phyloP scores from a whole-genome alignment of 208 protist genomes.

The Dictyostelium gargantuum region DNA sequence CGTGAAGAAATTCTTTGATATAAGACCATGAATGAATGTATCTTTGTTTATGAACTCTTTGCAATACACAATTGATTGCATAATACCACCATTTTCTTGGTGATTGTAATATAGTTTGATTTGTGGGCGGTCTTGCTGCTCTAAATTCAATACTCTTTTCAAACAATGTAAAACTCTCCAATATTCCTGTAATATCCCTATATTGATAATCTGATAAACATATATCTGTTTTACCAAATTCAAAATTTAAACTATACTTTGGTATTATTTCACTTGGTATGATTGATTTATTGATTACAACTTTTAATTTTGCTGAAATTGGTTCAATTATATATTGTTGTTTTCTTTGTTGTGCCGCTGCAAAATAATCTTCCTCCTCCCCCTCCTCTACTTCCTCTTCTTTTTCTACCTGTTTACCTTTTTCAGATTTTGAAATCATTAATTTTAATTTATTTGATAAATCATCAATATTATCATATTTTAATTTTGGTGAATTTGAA shows the following conservation, averaged over 20 bases:
- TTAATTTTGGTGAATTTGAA: background rate
- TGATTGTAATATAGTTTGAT: background rate
- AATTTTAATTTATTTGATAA: background rate
- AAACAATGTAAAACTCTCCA: conserved; percentile 42
- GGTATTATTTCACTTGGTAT: background rate
- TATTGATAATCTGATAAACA: conserved; percentile 25
- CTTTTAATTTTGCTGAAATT: conserved; percentile 2
- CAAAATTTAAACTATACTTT: background rate
- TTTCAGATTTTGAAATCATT: conserved; percentile 2
- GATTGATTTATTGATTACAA: conserved; percentile 20
- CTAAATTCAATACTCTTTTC: conserved; percentile 11
- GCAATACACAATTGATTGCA: background rate
- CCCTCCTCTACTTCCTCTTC: background rate
- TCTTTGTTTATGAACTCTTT: background rate
- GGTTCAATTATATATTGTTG: conserved; percentile 34
- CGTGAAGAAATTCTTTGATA: conserved; percentile 5
- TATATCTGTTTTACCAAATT: background rate
- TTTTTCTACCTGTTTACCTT: background rate
- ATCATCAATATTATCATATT: background rate
- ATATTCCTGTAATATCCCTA: conserved; percentile 3
- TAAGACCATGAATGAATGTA: conserved; percentile 12
- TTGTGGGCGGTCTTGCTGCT: background rate
- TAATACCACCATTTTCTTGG: conserved; percentile 36
- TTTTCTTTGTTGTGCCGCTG: background rate
- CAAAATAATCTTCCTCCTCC: background rate